Percentiles rank a stretch among this genome's conserved stretches.
Evolutionary conservation across 164 flowering plant species (phyloP).

Genomic region (Echeveria elegans): DNA sequence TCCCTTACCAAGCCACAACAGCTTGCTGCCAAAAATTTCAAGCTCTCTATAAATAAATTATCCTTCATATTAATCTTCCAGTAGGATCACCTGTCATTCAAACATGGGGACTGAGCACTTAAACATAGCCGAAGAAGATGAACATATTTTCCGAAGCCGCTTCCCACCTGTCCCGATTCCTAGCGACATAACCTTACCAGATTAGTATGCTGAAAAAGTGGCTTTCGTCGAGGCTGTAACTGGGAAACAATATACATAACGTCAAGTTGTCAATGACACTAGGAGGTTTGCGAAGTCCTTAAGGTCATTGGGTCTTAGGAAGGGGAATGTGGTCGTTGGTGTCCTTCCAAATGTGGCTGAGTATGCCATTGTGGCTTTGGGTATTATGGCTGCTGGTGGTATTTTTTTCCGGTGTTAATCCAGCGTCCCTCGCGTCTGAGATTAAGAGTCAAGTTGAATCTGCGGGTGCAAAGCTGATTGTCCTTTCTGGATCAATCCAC

Average conservation of each 20-base stretch:
- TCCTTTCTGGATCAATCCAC: conserved; percentile 46
- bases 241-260: conserved; percentile 55
- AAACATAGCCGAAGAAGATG: conserved; percentile 22
- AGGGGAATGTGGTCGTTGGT: conserved; percentile 72
- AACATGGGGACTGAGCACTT: neutral
- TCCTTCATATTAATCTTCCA: neutral
- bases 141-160: conserved; percentile 58
- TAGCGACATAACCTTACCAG: conserved; percentile 59
- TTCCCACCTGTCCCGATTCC: conserved; percentile 61
- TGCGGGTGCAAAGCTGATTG: conserved; percentile 62
- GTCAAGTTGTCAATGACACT: conserved; percentile 47
- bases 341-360: conserved; percentile 82
- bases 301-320: conserved; percentile 66
- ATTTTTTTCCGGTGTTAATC: conserved; percentile 88
- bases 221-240: conserved; percentile 76
- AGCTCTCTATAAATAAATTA: neutral
- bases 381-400: conserved; percentile 91
- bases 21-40: neutral
- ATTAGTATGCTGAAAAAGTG: conserved; percentile 60
- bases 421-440: conserved; percentile 57
- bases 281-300: conserved; percentile 68
- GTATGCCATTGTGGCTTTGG: conserved; percentile 68
- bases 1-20: neutral
- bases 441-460: conserved; percentile 73
- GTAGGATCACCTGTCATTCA: neutral